Percentiles rank a stretch among this genome's conserved stretches.
Evolutionary conservation across 2,329 filamentous ascomycete genomes (phyloP).

Genomic region (Leptographium lundbergii): DNA sequence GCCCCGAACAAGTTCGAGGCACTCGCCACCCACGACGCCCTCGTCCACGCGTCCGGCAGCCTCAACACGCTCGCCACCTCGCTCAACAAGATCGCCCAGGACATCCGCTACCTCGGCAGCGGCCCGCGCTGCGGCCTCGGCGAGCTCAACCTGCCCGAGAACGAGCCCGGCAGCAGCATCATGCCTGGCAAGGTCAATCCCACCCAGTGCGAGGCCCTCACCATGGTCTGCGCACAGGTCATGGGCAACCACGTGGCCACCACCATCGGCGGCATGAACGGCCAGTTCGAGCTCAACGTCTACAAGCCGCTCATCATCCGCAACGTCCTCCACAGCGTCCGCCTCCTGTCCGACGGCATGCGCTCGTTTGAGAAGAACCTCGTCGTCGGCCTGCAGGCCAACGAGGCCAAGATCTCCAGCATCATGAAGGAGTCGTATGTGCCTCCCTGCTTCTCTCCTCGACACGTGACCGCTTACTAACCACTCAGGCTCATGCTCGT

Average conservation of each 20-base stretch:
- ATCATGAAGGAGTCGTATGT: conserved; percentile 89
- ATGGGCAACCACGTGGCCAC: conserved; percentile 94
- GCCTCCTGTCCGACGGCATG: conserved; percentile 86
- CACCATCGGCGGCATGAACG: conserved; percentile 91
- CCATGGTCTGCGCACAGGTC: conserved; percentile 95
- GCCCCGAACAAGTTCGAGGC: conserved; percentile 99
- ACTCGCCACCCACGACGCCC: conserved; percentile 86
- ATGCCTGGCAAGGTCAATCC: conserved; percentile 99
- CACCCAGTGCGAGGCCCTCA: conserved; percentile 93
- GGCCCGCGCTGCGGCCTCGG: conserved; percentile 92
- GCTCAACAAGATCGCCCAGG: conserved; percentile 96
- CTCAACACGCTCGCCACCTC: conserved; percentile 87
- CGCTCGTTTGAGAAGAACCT: conserved; percentile 90
- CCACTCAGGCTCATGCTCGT: conserved; percentile 81
- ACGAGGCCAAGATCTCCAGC: conserved; percentile 80
- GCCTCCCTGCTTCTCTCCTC: background rate
- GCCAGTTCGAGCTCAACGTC: conserved; percentile 97
- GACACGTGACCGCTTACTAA: background rate
- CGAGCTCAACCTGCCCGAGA: conserved; percentile 87
- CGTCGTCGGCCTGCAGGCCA: conserved; percentile 75
- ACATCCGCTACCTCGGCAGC: conserved; percentile 92
- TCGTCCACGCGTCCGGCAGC: conserved; percentile 85
- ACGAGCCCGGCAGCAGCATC: conserved; percentile 94
- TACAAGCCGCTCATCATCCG: conserved; percentile 96
- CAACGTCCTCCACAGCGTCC: conserved; percentile 85